A percentile compares a stretch with the other conserved stretches of the same genome.
These are phyloP conservation scores for Oryza australiensis DNA, from an alignment of 176 grass and related monocot species.

Conservation along the genomic window DNA sequence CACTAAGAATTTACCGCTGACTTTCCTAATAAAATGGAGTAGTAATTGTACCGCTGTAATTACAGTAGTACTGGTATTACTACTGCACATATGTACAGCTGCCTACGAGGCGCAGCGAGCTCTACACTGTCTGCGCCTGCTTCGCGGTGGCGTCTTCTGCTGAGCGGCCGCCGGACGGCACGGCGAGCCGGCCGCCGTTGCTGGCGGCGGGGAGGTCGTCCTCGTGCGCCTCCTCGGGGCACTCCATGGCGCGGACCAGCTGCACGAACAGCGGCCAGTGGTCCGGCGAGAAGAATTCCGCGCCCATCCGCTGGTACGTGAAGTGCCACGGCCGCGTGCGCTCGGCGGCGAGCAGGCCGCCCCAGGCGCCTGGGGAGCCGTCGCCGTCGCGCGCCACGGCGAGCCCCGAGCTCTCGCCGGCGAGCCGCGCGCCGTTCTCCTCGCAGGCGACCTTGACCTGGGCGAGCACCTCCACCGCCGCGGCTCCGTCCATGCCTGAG, in stretches of 20 bases:
- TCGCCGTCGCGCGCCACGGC: background rate
- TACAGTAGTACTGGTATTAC: background rate
- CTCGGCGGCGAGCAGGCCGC: background rate
- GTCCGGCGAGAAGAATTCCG: slow-evolving; percentile 67
- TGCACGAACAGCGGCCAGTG: slow-evolving; percentile 66
- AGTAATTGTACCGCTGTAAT: background rate
- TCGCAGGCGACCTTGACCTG: slow-evolving; percentile 37
- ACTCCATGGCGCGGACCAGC: slow-evolving; percentile 48
- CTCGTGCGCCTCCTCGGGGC: slow-evolving; percentile 32
- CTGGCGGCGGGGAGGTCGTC: slow-evolving; percentile 43
- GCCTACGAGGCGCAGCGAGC: background rate
- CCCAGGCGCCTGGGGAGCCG: background rate
- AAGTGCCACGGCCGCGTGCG: slow-evolving; percentile 29
- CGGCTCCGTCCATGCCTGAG: slow-evolving; percentile 30
- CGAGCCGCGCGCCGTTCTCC: slow-evolving; percentile 39
- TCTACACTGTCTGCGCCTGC: slow-evolving; percentile 50
- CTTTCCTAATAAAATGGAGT: background rate
- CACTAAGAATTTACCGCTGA: background rate
- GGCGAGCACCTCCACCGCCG: slow-evolving; percentile 29
- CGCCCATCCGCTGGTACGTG: slow-evolving; percentile 61
- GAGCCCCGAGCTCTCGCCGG: slow-evolving; percentile 39
- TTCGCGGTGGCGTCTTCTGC: background rate
- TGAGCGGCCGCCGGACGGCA: background rate
- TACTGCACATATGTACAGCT: slow-evolving; percentile 3
- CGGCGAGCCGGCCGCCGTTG: background rate